Percentiles rank a stretch among this genome's conserved stretches.
phyloP scores from a whole-genome alignment of 139 green algal species.

The Bryopsis sp. region DNA sequence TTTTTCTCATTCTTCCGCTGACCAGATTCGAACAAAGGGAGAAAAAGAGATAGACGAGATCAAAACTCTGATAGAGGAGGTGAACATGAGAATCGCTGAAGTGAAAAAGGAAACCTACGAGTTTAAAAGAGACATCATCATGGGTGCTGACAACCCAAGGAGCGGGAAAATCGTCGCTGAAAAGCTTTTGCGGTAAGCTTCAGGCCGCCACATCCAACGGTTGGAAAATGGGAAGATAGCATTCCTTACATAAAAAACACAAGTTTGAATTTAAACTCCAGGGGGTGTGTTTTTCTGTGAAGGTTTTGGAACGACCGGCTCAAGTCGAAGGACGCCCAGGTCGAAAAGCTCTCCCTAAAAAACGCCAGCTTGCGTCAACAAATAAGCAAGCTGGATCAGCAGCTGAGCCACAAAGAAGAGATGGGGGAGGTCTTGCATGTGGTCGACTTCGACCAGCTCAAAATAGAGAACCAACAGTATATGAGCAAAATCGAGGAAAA shows the following conservation, averaged over 20 bases:
- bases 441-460: conserved; percentile 86
- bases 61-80: conserved; percentile 56
- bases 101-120: conserved; percentile 71
- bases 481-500: conserved; percentile 71
- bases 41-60: conserved; percentile 62
- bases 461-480: conserved; percentile 87
- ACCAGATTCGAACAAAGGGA: conserved; percentile 26
- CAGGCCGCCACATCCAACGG: too few species aligned
- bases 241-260: neutral
- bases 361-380: conserved; percentile 57
- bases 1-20: too few species aligned
- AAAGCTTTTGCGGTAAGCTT: conserved; percentile 51
- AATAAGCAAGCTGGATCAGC: conserved; percentile 53
- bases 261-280: too few species aligned
- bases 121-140: conserved; percentile 78
- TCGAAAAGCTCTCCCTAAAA: conserved; percentile 68
- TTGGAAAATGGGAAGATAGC: neutral
- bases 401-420: conserved; percentile 71
- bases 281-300: neutral
- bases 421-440: conserved; percentile 59
- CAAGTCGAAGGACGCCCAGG: conserved; percentile 47
- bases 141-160: conserved; percentile 59
- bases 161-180: conserved; percentile 58
- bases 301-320: conserved; percentile 64
- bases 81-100: conserved; percentile 66